These are phyloP conservation scores for Vitellaria paradoxa DNA, from an alignment of 179 eudicot species.

Conservation along the genomic window DNA sequence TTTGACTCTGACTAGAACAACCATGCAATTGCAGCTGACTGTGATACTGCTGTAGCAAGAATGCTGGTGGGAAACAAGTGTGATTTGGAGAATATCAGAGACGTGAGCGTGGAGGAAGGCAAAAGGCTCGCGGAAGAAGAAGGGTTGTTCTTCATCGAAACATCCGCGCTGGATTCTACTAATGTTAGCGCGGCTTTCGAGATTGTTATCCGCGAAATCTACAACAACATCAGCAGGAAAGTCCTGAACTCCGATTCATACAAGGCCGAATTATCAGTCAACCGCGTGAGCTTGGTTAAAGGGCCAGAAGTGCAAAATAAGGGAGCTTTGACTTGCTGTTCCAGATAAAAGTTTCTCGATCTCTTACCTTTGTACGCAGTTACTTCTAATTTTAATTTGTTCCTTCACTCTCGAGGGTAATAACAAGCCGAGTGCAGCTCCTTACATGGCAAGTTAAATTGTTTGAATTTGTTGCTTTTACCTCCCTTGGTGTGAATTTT, in stretches of 20 bases:
- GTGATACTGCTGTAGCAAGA: constrained; percentile 71
- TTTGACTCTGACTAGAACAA: not conserved
- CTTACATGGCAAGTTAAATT: not conserved
- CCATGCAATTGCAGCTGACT: constrained; percentile 49
- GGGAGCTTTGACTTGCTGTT: constrained; percentile 44
- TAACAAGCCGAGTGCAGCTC: constrained; percentile 18
- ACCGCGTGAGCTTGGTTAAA: constrained; percentile 54
- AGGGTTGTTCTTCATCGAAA: constrained; percentile 77
- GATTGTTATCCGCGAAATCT: constrained; percentile 59
- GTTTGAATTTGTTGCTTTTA: not conserved
- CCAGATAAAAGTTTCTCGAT: constrained; percentile 28
- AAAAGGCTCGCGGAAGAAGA: constrained; percentile 64
- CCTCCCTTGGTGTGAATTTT: not conserved
- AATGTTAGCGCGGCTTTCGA: constrained; percentile 62
- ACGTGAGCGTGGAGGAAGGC: constrained; percentile 60
- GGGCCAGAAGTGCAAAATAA: constrained; percentile 36
- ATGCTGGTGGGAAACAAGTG: constrained; percentile 41
- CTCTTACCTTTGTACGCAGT: not conserved
- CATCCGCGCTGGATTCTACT: constrained; percentile 70
- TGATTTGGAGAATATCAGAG: constrained; percentile 62
- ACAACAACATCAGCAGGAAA: constrained; percentile 60
- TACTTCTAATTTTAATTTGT: not conserved
- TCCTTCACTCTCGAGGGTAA: not conserved
- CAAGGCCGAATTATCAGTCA: constrained; percentile 65
- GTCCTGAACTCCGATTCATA: constrained; percentile 59